Percentiles rank a stretch among this genome's conserved stretches.
These are phyloP conservation scores for Xylaria castorea DNA, from an alignment of 495 filamentous ascomycete species.

Conservation along the genomic window DNA sequence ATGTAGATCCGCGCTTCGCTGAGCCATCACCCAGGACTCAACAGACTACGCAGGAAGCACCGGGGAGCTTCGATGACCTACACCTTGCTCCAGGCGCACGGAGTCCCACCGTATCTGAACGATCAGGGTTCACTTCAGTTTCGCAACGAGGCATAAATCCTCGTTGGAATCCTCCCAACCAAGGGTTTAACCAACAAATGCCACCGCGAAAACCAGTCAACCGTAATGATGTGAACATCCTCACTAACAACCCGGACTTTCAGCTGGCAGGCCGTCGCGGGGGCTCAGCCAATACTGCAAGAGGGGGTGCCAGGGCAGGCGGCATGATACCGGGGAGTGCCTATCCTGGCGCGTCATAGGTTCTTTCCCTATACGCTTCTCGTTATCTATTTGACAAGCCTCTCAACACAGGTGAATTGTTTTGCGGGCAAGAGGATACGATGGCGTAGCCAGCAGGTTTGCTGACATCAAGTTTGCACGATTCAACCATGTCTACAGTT, in stretches of 20 bases:
- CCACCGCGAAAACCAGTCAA: constrained; percentile 53
- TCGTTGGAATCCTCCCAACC: constrained; percentile 65
- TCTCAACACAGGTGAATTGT: neutral
- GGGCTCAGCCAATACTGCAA: constrained; percentile 28
- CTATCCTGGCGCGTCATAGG: constrained; percentile 40
- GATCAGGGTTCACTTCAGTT: constrained; percentile 83
- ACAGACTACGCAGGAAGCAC: constrained; percentile 40
- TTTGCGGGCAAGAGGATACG: neutral
- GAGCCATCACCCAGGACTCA: constrained; percentile 41
- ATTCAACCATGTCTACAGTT: neutral
- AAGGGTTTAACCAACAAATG: constrained; percentile 43
- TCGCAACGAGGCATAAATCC: constrained; percentile 88
- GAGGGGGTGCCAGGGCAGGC: constrained; percentile 27
- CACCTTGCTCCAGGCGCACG: constrained; percentile 66
- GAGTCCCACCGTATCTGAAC: constrained; percentile 77
- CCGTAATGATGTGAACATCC: constrained; percentile 62
- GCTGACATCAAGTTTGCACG: neutral
- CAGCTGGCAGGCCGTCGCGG: constrained; percentile 54
- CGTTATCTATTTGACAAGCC: neutral
- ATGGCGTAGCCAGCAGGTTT: neutral
- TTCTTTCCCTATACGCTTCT: neutral
- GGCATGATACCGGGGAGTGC: constrained; percentile 47
- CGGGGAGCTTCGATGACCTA: constrained; percentile 60
- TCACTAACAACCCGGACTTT: constrained; percentile 80
- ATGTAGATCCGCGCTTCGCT: constrained; percentile 88